These are phyloP conservation scores for Trichophyton rubrum DNA, from an alignment of 2,329 filamentous ascomycete genomes.

Conservation along the genomic window DNA sequence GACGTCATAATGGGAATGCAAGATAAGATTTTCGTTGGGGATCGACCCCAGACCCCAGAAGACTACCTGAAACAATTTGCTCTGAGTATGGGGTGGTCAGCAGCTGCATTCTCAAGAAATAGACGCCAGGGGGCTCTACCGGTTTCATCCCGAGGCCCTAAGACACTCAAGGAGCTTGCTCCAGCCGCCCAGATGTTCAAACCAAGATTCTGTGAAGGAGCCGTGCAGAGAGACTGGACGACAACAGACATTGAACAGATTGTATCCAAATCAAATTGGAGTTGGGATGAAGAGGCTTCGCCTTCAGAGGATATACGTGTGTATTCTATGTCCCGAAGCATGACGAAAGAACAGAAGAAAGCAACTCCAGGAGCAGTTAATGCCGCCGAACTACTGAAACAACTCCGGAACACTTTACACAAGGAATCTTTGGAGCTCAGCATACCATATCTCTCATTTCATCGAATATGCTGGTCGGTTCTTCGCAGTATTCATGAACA, in stretches of 20 bases:
- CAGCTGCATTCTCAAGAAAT: slow-evolving; percentile 19
- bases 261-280: slow-evolving; percentile 19
- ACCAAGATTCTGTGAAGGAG: slow-evolving; percentile 21
- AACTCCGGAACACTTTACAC: slow-evolving; percentile 25
- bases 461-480: slow-evolving; percentile 31
- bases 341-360: background rate
- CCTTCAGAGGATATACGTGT: background rate
- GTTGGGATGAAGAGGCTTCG: slow-evolving; percentile 12
- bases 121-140: slow-evolving; percentile 12
- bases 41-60: slow-evolving; percentile 19
- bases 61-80: slow-evolving; percentile 29
- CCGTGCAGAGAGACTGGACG: slow-evolving; percentile 20
- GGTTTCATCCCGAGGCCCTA: slow-evolving; percentile 21
- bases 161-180: slow-evolving; percentile 20
- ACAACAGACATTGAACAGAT: slow-evolving; percentile 27
- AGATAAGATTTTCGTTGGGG: slow-evolving; percentile 28
- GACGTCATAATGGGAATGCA: slow-evolving; percentile 23
- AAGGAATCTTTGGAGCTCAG: slow-evolving; percentile 31
- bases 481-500: slow-evolving; percentile 16
- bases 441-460: slow-evolving; percentile 34
- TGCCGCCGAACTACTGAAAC: slow-evolving; percentile 18
- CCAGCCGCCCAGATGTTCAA: slow-evolving; percentile 29
- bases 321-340: slow-evolving; percentile 3
- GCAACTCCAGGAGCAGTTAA: slow-evolving; percentile 7
- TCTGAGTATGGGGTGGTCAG: slow-evolving; percentile 30